A percentile compares a stretch with the other conserved stretches of the same genome.
Conservation (phyloP, 2,329 filamentous ascomycete genomes). For the Calonectria pteridis region DNA sequence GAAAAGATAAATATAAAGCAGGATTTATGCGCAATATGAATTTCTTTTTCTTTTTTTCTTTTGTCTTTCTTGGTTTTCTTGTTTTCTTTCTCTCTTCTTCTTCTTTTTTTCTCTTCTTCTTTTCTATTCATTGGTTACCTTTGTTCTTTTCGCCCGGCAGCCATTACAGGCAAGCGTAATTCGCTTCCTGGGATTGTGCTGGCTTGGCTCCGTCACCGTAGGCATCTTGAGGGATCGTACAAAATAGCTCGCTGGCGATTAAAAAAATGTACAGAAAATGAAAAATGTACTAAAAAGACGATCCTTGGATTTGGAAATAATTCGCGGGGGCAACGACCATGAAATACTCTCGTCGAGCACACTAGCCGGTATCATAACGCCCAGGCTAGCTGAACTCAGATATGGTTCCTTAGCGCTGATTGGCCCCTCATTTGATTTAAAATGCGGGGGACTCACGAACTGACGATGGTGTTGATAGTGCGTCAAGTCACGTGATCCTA, state of each 20-base stretch:
- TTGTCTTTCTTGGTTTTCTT: background rate
- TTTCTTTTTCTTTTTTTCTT: background rate
- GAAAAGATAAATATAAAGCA: background rate
- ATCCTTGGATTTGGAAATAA: background rate
- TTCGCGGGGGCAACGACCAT: background rate
- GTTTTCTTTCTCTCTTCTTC: background rate
- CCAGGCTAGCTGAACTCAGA: constrained; percentile 1
- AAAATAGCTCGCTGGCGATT: background rate
- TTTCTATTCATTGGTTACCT: background rate
- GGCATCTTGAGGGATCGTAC: background rate
- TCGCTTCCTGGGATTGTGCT: constrained; percentile 10
- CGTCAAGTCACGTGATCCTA: background rate
- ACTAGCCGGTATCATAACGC: background rate
- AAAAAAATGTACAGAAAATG: background rate
- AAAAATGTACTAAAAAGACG: background rate
- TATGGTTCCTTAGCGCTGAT: background rate
- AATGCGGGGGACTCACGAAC: constrained; percentile 4
- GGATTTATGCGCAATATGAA: background rate
- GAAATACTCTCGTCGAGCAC: background rate
- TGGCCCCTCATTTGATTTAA: background rate
- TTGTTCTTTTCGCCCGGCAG: constrained; percentile 25
- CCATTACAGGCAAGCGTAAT: constrained; percentile 29
- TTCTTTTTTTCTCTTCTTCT: background rate
- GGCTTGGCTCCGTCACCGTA: background rate
- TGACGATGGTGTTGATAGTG: constrained; percentile 5